Evolutionary conservation across 495 filamentous ascomycete genomes (phyloP), one percentile per base, ranked within the genome.

Genomic region (Hypoxylon cercidicola): DNA sequence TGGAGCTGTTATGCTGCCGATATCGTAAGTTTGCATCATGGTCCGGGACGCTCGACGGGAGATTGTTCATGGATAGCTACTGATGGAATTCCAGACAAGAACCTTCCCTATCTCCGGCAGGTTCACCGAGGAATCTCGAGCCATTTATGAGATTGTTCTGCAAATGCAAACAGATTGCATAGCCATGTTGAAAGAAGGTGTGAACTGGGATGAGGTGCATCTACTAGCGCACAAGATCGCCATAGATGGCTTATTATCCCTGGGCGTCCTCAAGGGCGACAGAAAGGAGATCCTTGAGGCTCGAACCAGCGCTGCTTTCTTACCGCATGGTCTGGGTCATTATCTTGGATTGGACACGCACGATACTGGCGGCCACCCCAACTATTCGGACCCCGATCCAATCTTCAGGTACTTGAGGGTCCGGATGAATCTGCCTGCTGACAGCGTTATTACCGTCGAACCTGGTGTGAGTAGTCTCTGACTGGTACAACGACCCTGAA

Each of bases 341-440:
- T 94, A 96, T 68, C 81, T 97, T 8, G 93, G 93, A 48, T 91
- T 97, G 90, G 93, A 97, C 75, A 96, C 92, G 6, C 93, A 97
- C 77, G 93, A 97, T 71, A 90, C 89, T 1, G 93, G 93, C 57
- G 93, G 93, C 16, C 87, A 95, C 72, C 84, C 93, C 1, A 90
- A 97, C 73, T 96, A 97, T 64, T 79, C 79, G 39, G 96, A 98
- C 69, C 77, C 81, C 64, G 93, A 99, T 75, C 74, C 85, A 40
- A 89, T 97, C 85, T 97, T 95, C 74, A 81, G 82, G 20, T 97
- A 96, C 65, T 77, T 99, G 40, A 83, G 95, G 46, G 89, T 97
- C n/a, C 78, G 95, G 41, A 89, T 92, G 10, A 81, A 74, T 18
- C 66, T 97, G 47, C 91, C 91, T 12, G 89, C 86, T 1, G 88